These are phyloP conservation scores for Lojkania enalia DNA, from an alignment of 2,329 filamentous ascomycete genomes.

Conservation along the genomic window DNA sequence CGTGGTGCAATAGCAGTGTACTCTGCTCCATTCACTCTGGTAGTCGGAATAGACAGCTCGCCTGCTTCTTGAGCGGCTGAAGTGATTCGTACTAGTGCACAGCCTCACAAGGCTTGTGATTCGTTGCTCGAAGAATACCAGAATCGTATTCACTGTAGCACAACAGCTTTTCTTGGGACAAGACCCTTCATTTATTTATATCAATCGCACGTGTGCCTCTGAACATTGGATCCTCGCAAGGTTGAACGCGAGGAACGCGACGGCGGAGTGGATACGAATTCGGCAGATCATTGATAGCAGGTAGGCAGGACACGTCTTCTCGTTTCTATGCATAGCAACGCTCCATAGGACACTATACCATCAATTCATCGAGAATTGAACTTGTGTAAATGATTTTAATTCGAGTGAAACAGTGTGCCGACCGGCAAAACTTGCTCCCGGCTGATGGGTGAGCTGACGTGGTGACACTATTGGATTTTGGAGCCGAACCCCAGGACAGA, in stretches of 20 bases:
- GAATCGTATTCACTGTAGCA: background rate
- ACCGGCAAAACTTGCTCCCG: background rate
- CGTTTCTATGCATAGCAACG: no score
- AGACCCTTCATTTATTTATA: slow-evolving; percentile 2
- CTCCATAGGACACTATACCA: no score
- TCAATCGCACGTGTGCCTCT: background rate
- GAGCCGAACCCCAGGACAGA: background rate
- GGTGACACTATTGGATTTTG: background rate
- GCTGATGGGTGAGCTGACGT: background rate
- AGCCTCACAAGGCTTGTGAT: background rate
- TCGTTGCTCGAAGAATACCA: background rate
- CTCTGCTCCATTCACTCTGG: no score
- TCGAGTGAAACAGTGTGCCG: background rate
- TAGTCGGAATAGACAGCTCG: no score
- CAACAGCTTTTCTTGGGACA: background rate
- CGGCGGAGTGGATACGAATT: background rate
- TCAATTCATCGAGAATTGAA: no score
- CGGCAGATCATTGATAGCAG: background rate
- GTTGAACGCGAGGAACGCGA: slow-evolving; percentile 8
- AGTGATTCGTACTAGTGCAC: background rate
- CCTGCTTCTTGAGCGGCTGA: no score
- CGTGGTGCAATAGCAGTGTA: no score
- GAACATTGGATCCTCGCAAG: slow-evolving; percentile 1
- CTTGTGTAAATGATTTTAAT: no score
- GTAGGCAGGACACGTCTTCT: background rate